Conservation (phyloP, 2,329 filamentous ascomycete species). For the Fusarium oligoseptatum region DNA sequence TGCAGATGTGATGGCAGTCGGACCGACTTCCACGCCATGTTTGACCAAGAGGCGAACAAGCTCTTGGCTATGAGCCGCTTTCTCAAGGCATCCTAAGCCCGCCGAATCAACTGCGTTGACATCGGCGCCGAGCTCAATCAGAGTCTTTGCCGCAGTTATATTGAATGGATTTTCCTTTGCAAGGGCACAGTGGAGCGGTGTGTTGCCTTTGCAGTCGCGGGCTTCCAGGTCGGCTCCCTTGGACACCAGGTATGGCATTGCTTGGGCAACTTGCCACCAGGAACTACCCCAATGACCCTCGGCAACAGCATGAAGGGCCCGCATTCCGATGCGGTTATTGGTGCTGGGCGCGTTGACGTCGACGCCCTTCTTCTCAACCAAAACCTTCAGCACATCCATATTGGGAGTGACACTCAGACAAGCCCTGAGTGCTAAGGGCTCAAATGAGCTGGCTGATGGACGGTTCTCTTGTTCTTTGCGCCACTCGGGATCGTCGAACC, state of each 20-base stretch:
- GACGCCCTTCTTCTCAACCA: constrained; percentile 33
- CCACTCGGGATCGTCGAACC: constrained; percentile 11
- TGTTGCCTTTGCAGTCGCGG: constrained; percentile 1
- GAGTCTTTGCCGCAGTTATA: neutral
- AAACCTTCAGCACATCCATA: constrained; percentile 29
- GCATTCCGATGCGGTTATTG: neutral
- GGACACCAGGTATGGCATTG: constrained; percentile 37
- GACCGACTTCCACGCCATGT: constrained; percentile 24
- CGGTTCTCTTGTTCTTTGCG: neutral
- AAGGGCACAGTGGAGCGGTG: constrained; percentile 27
- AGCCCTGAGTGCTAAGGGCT: constrained; percentile 15
- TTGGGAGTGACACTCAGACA: constrained; percentile 26
- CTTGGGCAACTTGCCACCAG: constrained; percentile 37
- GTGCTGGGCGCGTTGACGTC: constrained; percentile 1
- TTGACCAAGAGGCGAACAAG: constrained; percentile 23
- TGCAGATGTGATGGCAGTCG: constrained; percentile 5
- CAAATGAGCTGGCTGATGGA: neutral
- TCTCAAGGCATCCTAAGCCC: constrained; percentile 16
- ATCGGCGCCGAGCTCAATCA: constrained; percentile 28
- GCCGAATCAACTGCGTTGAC: constrained; percentile 14
- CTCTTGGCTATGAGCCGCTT: constrained; percentile 5
- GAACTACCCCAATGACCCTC: neutral
- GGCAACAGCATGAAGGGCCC: constrained; percentile 27
- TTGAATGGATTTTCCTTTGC: neutral
- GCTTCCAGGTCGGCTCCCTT: constrained; percentile 29